Evolutionary conservation across 1,139 yeast genomes (phyloP), one percentile per base, ranked within the genome.

Genomic region (Candida sp.): DNA sequence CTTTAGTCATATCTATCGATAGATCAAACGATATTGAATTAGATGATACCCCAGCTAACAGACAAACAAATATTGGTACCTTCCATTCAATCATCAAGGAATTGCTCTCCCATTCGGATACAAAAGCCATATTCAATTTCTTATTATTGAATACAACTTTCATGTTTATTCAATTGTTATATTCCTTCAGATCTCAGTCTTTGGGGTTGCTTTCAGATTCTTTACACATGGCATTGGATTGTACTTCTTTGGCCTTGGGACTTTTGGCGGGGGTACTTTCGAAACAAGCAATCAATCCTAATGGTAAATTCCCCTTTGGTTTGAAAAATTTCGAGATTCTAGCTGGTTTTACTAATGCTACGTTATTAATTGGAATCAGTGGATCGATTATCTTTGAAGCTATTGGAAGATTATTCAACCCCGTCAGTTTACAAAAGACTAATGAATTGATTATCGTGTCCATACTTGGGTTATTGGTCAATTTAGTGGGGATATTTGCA

Each of bases 281-380:
- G 39, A 77, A 77, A 44, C 63, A 66, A 27, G 67, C 68, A 11
- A 60, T 68, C 39, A 66, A 72, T 43, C 81, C 91, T 6, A 82
- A 81, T 45, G 77, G 84, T 11, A 75, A 81, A 45, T 93, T 79
- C 56, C 98, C 99, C 0, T 90, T 88, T 66, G 97, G 97, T 0
- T 71, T 91, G 45, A 76, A 82, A 11, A 82, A 89, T 60, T 83
- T 93, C 40, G 99, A 91, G 58, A 89, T 95, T 1, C 73, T 95
- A 46, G 95, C 97, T 0, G 99, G 99, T 0, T 93, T 93, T 56
- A 87, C 98, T 5, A 93, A 93, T 61, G 99, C 97, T 7, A 85
- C 95, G 5, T 65, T 93, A 40, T 70, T 93, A 40, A 67, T 95
- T 27, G 97, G 96, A 2, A 93, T 93, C 39, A 90, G 93, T 25